These are phyloP conservation scores for Coniochaeta sp. DNA, from an alignment of 2,329 filamentous ascomycete genomes.

Conservation along the genomic window DNA sequence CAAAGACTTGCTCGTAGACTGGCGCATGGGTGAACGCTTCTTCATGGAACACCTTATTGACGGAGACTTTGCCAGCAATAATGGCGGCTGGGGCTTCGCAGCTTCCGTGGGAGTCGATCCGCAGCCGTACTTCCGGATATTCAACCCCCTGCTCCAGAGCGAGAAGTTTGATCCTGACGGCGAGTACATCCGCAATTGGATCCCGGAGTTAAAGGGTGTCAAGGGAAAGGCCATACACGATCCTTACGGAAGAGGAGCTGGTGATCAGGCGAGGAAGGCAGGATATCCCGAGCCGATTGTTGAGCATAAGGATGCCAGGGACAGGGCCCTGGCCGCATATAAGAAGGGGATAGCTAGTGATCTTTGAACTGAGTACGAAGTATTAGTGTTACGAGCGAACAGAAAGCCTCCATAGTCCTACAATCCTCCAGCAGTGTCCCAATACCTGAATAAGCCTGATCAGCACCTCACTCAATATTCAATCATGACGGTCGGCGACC, in stretches of 20 bases:
- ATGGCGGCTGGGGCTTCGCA: constrained; percentile 50
- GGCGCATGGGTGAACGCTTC: constrained; percentile 72
- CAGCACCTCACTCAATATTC: too few species aligned
- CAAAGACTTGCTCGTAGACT: constrained; percentile 76
- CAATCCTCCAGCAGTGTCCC: too few species aligned
- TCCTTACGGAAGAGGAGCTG: constrained; percentile 62
- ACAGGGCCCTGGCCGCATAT: constrained; percentile 32
- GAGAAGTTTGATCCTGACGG: constrained; percentile 78
- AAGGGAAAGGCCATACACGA: constrained; percentile 69
- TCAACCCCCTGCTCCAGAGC: constrained; percentile 78
- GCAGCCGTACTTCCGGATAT: constrained; percentile 82
- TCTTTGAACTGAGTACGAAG: constrained; percentile 3
- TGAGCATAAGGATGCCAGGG: constrained; percentile 61
- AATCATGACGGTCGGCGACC: too few species aligned
- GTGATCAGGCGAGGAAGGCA: constrained; percentile 48
- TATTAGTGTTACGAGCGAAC: too few species aligned
- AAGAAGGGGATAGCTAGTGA: constrained; percentile 17
- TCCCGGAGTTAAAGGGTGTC: constrained; percentile 63
- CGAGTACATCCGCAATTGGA: constrained; percentile 75
- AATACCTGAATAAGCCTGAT: too few species aligned
- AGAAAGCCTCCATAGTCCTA: too few species aligned
- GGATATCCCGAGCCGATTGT: constrained; percentile 73
- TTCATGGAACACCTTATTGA: constrained; percentile 80
- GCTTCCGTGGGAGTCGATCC: constrained; percentile 28
- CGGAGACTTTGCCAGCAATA: constrained; percentile 74